Evolutionary conservation across 1,139 yeast species (phyloP), one percentile per base, ranked within the genome.

Genomic region (Candida sp.): DNA sequence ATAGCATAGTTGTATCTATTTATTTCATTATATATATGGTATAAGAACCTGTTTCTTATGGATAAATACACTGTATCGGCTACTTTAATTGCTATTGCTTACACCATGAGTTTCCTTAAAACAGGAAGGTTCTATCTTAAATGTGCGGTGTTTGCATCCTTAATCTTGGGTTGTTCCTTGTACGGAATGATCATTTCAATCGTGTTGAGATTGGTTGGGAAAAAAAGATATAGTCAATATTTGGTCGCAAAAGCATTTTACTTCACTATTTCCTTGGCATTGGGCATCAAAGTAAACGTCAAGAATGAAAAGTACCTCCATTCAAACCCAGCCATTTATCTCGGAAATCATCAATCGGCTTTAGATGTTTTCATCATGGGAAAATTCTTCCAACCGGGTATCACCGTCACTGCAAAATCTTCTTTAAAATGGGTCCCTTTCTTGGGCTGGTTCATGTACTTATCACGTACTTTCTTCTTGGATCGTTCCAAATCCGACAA

Each of bases 371-470:
- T 85, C 42, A 64, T 91, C 43, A 72, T 93, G 54, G 98, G 96
- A 21, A 80, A 77, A 52, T 64, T 88, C 35, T 95, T 95, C 73
- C 96, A 96, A 44, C 82, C 82, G 35, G 90, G 89, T 41, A 89
- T 91, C 67, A 85, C 95, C 6, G 97, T 95, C 39, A 93, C 99
- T 1, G 95, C 97, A 34, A 93, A 93, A 66, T 83, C 81, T 60
- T 84, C 88, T 5, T 75, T 93, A 56, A 83, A 87, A 57, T 89
- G 80, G 58, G 73, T 88, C 39, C 99, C 99, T n/a, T 79, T 95
- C 57, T 73, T 93, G 54, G 99, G 99, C 7, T 91, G 97, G 98
- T 93, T 90, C 67, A 71, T 93, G 99, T 60, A 81, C 22, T 76
- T 90, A 21, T 84, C 95, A 49, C 97, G 97, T 9, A 85, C 98